A percentile compares a stretch with the other conserved stretches of the same genome.
Conservation (phyloP, 2,329 filamentous ascomycete genomes). For the Hypoxylon sp. region DNA sequence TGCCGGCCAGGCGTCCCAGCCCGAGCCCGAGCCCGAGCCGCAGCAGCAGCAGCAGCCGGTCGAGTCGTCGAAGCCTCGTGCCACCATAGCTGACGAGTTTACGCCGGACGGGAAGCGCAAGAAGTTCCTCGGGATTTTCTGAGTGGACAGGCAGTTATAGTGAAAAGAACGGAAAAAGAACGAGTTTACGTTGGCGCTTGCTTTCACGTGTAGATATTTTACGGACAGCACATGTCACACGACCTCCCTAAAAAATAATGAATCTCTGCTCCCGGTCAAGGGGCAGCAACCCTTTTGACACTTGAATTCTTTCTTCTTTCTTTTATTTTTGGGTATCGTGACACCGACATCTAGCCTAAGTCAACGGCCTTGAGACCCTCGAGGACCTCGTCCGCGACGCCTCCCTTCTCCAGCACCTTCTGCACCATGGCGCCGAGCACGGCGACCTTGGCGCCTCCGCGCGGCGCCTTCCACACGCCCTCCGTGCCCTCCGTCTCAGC, state of each 20-base stretch:
- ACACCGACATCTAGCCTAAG: constrained; percentile 49
- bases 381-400: constrained; percentile 86
- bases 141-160: constrained; percentile 29
- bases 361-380: constrained; percentile 81
- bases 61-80: constrained; percentile 18
- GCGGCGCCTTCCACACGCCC: constrained; percentile 85
- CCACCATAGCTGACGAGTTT: constrained; percentile 20
- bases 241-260: constrained; percentile 3
- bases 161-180: constrained; percentile 7
- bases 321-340: constrained; percentile 35
- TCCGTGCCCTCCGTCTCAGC: constrained; percentile 65
- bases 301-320: no score
- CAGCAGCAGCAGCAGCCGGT: background rate
- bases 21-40: no score
- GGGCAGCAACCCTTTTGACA: constrained; percentile 4
- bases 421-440: constrained; percentile 78
- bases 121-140: constrained; percentile 89
- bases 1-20: constrained; percentile 35
- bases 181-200: constrained; percentile 1
- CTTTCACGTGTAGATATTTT: constrained; percentile 11
- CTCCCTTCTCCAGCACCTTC: constrained; percentile 76
- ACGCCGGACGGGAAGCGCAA: constrained; percentile 61
- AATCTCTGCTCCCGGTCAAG: constrained; percentile 19
- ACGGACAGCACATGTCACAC: background rate
- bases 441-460: constrained; percentile 81